Percentiles rank a stretch among this genome's conserved stretches.
These are phyloP conservation scores for Lactuca saligna DNA, from an alignment of 129 eudicot species.

Conservation along the genomic window DNA sequence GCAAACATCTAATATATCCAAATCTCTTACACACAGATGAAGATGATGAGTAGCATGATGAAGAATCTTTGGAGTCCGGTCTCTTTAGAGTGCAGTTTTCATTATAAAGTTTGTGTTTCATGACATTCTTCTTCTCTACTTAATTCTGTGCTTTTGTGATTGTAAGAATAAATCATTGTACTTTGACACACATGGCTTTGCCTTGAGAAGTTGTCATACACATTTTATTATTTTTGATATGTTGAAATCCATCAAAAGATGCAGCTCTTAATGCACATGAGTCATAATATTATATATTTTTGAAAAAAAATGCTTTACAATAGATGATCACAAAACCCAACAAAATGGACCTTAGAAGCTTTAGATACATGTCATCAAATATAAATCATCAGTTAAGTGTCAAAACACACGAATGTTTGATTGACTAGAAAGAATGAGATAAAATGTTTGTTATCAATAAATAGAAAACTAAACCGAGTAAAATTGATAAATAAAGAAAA, in stretches of 20 bases:
- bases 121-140: slow-evolving; percentile 23
- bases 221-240: slow-evolving; percentile 1
- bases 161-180: slow-evolving; percentile 12
- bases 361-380: no score
- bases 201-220: neutral
- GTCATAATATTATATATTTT: slow-evolving; percentile 6
- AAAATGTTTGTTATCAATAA: no score
- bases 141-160: slow-evolving; percentile 2
- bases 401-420: no score
- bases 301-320: slow-evolving; percentile 26
- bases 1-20: no score
- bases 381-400: no score
- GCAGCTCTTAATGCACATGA: neutral
- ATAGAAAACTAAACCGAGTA: no score
- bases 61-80: slow-evolving; percentile 19
- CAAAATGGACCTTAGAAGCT: slow-evolving; percentile 20
- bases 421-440: no score
- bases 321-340: slow-evolving; percentile 11
- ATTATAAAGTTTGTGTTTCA: slow-evolving; percentile 16
- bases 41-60: slow-evolving; percentile 69
- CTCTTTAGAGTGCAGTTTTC: slow-evolving; percentile 15
- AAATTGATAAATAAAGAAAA: no score
- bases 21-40: no score
- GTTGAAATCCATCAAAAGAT: slow-evolving; percentile 18
- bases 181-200: neutral